Percentiles rank a stretch among this genome's conserved stretches.
phyloP scores from a whole-genome alignment of 768 basidiomycete genomes.

The Melanogaster broomeanus region DNA sequence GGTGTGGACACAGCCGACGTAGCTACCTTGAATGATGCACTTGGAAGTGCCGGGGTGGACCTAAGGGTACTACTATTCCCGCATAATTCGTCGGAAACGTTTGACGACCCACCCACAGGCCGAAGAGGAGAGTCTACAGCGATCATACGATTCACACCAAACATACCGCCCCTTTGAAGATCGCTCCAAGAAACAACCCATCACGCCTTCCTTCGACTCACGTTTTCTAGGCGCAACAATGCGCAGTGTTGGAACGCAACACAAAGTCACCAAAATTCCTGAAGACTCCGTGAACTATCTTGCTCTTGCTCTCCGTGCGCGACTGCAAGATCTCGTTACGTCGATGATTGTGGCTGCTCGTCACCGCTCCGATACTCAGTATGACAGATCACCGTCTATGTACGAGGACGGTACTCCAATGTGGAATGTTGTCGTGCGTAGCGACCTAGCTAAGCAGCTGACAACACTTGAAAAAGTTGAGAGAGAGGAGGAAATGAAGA shows the following conservation, averaged over 20 bases:
- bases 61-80: constrained; percentile 53
- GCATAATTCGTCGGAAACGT: neutral
- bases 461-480: constrained; percentile 75
- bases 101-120: constrained; percentile 50
- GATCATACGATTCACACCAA: constrained; percentile 61
- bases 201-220: constrained; percentile 68
- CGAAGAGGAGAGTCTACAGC: constrained; percentile 81
- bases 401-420: constrained; percentile 73
- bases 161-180: constrained; percentile 72
- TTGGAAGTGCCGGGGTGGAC: constrained; percentile 87
- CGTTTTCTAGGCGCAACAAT: constrained; percentile 66
- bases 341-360: constrained; percentile 67
- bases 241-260: constrained; percentile 63
- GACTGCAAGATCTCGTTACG: constrained; percentile 68
- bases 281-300: constrained; percentile 78
- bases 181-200: constrained; percentile 75
- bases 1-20: constrained; percentile 69
- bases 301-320: constrained; percentile 73
- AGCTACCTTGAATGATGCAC: constrained; percentile 78
- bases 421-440: constrained; percentile 80
- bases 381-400: constrained; percentile 62
- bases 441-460: constrained; percentile 79
- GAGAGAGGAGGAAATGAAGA: constrained; percentile 77
- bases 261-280: constrained; percentile 67
- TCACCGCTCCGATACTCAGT: constrained; percentile 73